Evolutionary conservation across 2,329 filamentous ascomycete species (phyloP), one percentile per base, ranked within the genome.

Genomic region (Xylariomycetidae sp.): DNA sequence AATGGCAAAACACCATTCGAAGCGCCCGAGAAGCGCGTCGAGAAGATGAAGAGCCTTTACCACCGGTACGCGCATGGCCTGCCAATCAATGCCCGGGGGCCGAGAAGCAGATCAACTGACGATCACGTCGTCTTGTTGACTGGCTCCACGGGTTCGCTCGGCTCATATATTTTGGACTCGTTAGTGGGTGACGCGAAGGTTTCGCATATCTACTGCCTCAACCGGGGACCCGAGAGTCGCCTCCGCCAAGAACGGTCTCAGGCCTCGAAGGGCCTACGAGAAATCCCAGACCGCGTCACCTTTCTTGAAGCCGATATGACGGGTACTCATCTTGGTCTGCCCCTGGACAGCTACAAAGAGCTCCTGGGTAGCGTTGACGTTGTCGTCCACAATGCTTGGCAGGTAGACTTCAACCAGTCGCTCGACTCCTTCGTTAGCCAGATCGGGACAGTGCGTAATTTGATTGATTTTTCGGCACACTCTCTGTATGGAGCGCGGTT

Each of bases 401-500:
- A 38, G 17, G 44, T 49, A 16, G 37, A 49, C 37, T 49, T 50
- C 31, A 49, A 50, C 29, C 41, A 39, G 8, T 40, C 41, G 2
- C 28, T 46, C 4, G 32, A 42, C 5, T 45, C 46, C 1, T 48
- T 46, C 22, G 12, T 16, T 2, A 27, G 19, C 10, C 42, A 45
- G 9, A 23, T 48, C 13, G n/a, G 19, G n/a, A 23, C 20, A 4
- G 38, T 43, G 9, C 33, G 40, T 10, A 20, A 24, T 2, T 14
- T 49, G 5, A 20, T 44, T 2, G 32, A 46, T 14, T 48, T 49
- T 31, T 39, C 46, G 1, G 27, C 44, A 4, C 33, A 41, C 12
- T 46, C 47, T 2, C 25, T 19, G 25, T 37, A 34, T n/a, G 40
- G 39, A 1, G 41, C 41, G 3, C 18, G 27, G 10, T 10, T 50